Percentiles rank a stretch among this genome's conserved stretches.
Conservation (phyloP, 306 rosid species). For the Cicer pinnatifidum region DNA sequence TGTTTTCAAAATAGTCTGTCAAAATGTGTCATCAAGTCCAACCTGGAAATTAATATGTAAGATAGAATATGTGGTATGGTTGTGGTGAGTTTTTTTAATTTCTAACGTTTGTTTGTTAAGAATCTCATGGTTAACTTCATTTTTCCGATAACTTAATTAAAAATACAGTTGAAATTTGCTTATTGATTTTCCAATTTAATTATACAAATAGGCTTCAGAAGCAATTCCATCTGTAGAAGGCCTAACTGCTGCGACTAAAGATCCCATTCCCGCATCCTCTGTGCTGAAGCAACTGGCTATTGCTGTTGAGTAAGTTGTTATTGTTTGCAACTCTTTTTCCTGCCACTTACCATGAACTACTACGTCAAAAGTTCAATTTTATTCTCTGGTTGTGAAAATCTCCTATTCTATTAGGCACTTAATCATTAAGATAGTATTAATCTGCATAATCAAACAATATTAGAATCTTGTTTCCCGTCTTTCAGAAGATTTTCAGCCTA, state of each 20-base stretch:
- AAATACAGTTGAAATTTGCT: slow-evolving; percentile 14
- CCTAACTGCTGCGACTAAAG: slow-evolving; percentile 61
- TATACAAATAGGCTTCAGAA: slow-evolving; percentile 63
- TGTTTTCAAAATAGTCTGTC: slow-evolving; percentile 19
- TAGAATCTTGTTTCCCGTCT: slow-evolving; percentile 36
- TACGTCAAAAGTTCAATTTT: slow-evolving; percentile 15
- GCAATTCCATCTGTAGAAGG: slow-evolving; percentile 74
- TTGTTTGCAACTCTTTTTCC: slow-evolving; percentile 40
- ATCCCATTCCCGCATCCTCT: slow-evolving; percentile 70
- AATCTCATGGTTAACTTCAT: slow-evolving; percentile 18
- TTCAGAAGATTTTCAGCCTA: slow-evolving; percentile 35
- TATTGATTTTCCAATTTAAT: slow-evolving; percentile 30
- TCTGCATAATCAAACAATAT: slow-evolving; percentile 12
- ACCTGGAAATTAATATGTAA: slow-evolving; percentile 18
- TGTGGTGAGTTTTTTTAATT: slow-evolving; percentile 26
- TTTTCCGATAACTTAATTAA: slow-evolving; percentile 23
- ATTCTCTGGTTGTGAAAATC: slow-evolving; percentile 8
- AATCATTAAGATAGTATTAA: slow-evolving; percentile 1
- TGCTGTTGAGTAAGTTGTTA: slow-evolving; percentile 84
- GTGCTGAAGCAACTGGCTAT: slow-evolving; percentile 83
- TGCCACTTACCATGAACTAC: slow-evolving; percentile 29
- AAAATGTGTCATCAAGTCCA: slow-evolving; percentile 17
- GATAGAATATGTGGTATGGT: slow-evolving; percentile 10
- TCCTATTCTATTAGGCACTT: slow-evolving; percentile 19
- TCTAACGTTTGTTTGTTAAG: slow-evolving; percentile 13